Conservation (phyloP, 2,329 filamentous ascomycete species). For the Cordyceps pruinosa region DNA sequence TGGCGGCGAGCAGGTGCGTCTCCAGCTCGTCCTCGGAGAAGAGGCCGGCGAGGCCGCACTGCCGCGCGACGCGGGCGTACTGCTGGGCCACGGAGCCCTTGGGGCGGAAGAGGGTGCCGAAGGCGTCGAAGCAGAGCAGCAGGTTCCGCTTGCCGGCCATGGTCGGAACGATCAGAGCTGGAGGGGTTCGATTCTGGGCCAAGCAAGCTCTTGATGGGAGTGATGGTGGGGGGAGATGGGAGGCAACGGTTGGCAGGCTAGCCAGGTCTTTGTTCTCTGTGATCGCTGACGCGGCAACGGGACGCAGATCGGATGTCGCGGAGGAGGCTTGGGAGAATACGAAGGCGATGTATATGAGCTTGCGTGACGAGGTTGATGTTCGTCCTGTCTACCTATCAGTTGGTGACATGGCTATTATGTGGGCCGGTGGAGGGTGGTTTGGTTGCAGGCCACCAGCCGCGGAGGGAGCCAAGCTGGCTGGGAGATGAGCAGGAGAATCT, state of each 20-base stretch:
- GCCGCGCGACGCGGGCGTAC: conserved; percentile 45
- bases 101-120: conserved; percentile 56
- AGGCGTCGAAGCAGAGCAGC: conserved; percentile 56
- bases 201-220: background rate
- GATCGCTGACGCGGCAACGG: background rate
- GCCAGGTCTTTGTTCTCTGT: background rate
- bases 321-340: background rate
- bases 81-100: conserved; percentile 42
- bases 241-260: background rate
- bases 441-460: background rate
- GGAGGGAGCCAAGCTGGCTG: background rate
- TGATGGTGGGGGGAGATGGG: background rate
- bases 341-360: background rate
- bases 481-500: too few relatives aligned
- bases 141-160: conserved; percentile 32
- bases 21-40: conserved; percentile 35
- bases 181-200: too few relatives aligned
- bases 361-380: background rate
- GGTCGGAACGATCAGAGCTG: background rate
- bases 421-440: background rate
- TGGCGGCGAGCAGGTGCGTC: conserved; percentile 32
- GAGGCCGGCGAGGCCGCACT: conserved; percentile 40
- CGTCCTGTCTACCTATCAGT: background rate
- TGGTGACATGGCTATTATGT: background rate
- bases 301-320: background rate